Base-by-base conservation (phyloP, 1,284 basidiomycete genomes). In the Microbotryomycetes sp. region DNA sequence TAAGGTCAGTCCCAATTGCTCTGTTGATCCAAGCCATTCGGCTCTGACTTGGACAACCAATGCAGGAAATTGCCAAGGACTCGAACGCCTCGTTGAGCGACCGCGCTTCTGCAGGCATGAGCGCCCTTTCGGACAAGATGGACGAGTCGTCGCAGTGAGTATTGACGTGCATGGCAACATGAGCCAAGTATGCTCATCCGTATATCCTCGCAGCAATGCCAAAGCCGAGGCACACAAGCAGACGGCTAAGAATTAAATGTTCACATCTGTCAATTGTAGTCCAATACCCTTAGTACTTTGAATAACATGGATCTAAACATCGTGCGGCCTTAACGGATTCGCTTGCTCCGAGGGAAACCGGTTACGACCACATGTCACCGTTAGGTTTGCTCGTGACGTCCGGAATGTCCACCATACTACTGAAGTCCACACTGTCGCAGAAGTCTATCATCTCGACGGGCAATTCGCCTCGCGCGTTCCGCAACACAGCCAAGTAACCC, bases 51-150 rank as follows among this genome's bases (percentile, higher is more conserved):
- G n/a, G n/a, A n/a, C n/a, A n/a, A n/a, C n/a, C n/a, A n/a, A n/a
- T n/a, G n/a, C 35, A 62, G 65, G 65, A 66, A 50, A 48, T 59
- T 21, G 65, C 65, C 61, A 64, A 66, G 65, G 50, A 66, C 62
- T 64, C 67, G 23, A 29, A 64, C 60, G 62, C 62, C n/a, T 47
- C 53, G 1, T 31, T 68, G 23, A 21, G 29, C 4, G 59, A 64
- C 54, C 64, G 67, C 23, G 58, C 53, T n/a, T 62, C 67, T 6
- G 67, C 67, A 18, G 67, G 62, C 16, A 16, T 68, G 47, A 23
- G 41, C 23, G 67, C 67, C 13, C 21, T 59, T 16, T 62, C 64
- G 27, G 60, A 68, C 67, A 68, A 68, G 67, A 51, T 66, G n/a
- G 50, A 64, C 24, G 59, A 66, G 54, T 21, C 24, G 52, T 48